Base-by-base conservation (phyloP, 2,329 filamentous ascomycete species). In the Ascochyta koolunga region DNA sequence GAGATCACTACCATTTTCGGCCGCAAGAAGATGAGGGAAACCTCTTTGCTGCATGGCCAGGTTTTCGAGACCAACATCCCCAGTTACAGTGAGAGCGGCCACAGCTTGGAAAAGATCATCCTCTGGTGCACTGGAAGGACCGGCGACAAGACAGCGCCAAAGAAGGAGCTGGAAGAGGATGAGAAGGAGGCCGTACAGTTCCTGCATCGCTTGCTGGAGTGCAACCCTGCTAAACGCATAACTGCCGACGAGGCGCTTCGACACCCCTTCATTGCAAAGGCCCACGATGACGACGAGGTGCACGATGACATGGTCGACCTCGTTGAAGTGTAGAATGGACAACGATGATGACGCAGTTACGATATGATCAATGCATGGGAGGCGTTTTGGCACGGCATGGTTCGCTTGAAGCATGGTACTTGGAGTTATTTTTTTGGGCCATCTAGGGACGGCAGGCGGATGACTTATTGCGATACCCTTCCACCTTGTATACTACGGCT, bases 1-100 rank as follows among this genome's bases (percentile, higher is more conserved):
- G 95, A 99, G 76, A 96, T 99, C 62, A 90, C 93, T 31, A 96
- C 91, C 54, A 96, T 99, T 56, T 97, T 98, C 72, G 95, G 95
- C 43, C 83, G 83, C 36, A 87, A 85, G 70, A 86, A 88, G 54
- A 98, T 99, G 93, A 90, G 89, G 69, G 80, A 85, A 29, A 90
- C 89, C 3, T 91, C 91, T 0, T 80, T 91, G 16, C 80, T 96
- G 44, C 95, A 99, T 69, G 95, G 95, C 1, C 90, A 93, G 67
- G 86, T 96, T 53, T 91, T 98, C 60, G 92, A 99, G 75, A 95
- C 91, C 0, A 96, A 86, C 55, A 92, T 99, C 52, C 93, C 93
- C 1, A 97, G 91, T 1, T 89, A 99, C 63, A 91, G 90, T 37
- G 86, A 89, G 61, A 85, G 86, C 37, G 95, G 95, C 0, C 96